These are phyloP conservation scores for Taiozyma sp. DNA, from an alignment of 1,139 yeast genomes.

Conservation along the genomic window DNA sequence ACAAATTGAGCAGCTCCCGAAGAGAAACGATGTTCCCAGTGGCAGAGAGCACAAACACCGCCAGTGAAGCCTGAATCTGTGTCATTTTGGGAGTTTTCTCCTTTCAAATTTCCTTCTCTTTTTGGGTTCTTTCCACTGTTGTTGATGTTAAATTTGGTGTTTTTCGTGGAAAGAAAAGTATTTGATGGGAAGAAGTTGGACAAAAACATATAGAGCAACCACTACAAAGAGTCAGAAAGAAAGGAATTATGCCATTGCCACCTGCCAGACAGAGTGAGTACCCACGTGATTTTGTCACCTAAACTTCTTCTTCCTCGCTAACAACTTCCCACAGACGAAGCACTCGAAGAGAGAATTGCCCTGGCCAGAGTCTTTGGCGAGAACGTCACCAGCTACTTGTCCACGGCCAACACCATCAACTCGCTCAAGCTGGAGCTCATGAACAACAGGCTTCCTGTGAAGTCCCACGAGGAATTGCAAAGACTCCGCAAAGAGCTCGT, in stretches of 20 bases:
- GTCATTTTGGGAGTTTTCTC: neutral
- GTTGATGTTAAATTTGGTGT: neutral
- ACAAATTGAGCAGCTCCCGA: neutral
- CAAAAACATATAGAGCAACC: neutral
- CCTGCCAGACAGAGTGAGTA: neutral
- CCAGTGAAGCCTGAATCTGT: neutral
- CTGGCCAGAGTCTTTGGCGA: conserved; percentile 2
- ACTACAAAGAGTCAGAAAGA: neutral
- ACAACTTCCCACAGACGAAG: neutral
- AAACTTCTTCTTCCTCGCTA: neutral
- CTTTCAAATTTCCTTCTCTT: too few species aligned
- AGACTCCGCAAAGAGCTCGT: neutral
- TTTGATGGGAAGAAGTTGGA: too few species aligned
- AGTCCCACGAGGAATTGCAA: neutral
- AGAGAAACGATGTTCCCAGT: neutral
- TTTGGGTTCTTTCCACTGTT: neutral
- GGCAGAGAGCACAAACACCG: neutral
- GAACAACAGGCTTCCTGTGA: neutral
- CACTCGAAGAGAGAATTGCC: conserved; percentile 3
- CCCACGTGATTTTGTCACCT: neutral
- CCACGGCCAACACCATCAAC: neutral
- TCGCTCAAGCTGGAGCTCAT: neutral
- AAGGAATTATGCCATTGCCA: neutral
- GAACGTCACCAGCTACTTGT: neutral
- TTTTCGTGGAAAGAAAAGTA: neutral